Percentiles rank a stretch among this genome's conserved stretches.
Conservation (phyloP, 2,329 filamentous ascomycete species). For the Diaporthe citri region DNA sequence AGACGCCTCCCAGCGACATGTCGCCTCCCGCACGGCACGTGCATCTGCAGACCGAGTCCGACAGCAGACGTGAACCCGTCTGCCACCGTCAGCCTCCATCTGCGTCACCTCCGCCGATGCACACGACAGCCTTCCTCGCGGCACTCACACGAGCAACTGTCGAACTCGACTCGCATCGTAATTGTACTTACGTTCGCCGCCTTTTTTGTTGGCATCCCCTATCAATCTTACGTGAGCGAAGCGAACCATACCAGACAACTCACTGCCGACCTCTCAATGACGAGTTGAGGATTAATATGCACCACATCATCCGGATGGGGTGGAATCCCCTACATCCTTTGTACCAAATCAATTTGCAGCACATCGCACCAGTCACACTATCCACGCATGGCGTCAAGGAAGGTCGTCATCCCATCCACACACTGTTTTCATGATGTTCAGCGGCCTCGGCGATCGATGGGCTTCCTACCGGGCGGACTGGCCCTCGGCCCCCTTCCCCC, state of each 20-base stretch:
- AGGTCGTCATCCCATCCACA: conserved; percentile 14
- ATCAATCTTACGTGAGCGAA: too few species aligned
- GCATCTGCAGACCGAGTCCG: neutral
- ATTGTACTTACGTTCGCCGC: too few species aligned
- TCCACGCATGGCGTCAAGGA: conserved; percentile 25
- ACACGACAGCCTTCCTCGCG: conserved; percentile 5
- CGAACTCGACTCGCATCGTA: neutral
- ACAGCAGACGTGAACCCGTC: neutral
- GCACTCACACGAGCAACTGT: neutral
- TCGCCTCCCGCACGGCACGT: neutral
- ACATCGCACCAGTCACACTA: conserved; percentile 14
- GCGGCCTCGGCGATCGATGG: conserved; percentile 13
- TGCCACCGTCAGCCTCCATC: neutral
- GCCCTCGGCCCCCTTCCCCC: conserved; percentile 22
- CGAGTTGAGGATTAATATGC: neutral
- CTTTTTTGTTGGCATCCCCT: too few species aligned
- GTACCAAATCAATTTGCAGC: neutral
- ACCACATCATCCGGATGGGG: conserved; percentile 6
- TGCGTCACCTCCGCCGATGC: neutral
- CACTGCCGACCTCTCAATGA: neutral
- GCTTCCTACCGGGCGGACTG: conserved; percentile 20
- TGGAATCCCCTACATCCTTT: conserved; percentile 5
- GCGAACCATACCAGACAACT: too few species aligned
- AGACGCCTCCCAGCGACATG: neutral
- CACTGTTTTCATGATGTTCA: conserved; percentile 19